Base-by-base conservation (phyloP, 108 stramenopile genomes). In the Skeletonema menzelii region DNA sequence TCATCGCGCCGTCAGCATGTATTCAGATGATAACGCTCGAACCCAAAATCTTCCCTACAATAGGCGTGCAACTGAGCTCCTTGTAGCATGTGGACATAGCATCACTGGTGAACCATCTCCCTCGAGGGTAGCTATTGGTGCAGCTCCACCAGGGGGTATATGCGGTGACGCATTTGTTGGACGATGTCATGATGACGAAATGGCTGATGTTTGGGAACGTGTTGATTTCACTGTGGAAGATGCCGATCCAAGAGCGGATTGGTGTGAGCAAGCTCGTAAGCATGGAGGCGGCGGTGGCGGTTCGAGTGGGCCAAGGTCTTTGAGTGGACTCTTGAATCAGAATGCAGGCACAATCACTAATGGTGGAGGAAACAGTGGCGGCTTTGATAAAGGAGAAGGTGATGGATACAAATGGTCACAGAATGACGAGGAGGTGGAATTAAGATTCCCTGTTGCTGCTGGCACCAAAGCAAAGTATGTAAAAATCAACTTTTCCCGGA, bases 131-230 rank as follows among this genome's bases (percentile, higher is more conserved):
- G 5, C 61, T 8, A 77, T 71, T 24, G 85, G 63, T 5, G 56
- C 72, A 14, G 72, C 72, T 27, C 72, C 76, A 14, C 67, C 60
- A 8, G 72, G 79, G 3, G 88, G 85, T 0, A 70, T 93, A 2
- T 86, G 79, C 49, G 92, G 92, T 8, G 92, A 93, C 66, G 88
- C 82, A 34, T 93, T 93, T 71, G 89, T 93, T 0, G 87, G 89
- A 55, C 59, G 92, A 47, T 89, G 84, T 66, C 69, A 77, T 20
- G 92, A 93, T 77, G 78, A 91, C 55, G 92, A 93, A 73, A 65
- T 35, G 3, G 70, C 63, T 8, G 92, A 93, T 66, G 63, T 87
- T 53, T 93, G 92, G 92, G 78, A 81, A 69, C 77, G 92, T 17
- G 75, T 84, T 20, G 88, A 91, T 76, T 85, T 93, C 13, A 40